Conservation (phyloP, 805 yeast species). For the Brettanomyces custersianus region DNA sequence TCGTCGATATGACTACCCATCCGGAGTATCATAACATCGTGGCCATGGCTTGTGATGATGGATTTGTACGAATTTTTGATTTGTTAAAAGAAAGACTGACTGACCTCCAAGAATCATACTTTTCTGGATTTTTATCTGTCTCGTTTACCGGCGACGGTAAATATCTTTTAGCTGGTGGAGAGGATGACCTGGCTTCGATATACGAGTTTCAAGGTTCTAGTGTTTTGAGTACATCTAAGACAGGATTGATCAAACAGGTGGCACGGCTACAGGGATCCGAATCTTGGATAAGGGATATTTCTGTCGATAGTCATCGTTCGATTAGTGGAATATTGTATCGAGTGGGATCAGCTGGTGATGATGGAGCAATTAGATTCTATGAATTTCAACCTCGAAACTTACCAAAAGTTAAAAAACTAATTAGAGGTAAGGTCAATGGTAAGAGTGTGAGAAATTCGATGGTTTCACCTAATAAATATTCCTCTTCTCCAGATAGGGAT, state of each 20-base stretch:
- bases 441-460: neutral
- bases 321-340: slow-evolving; percentile 30
- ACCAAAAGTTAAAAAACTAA: slow-evolving; percentile 25
- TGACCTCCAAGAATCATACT: slow-evolving; percentile 56
- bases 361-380: slow-evolving; percentile 42
- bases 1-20: slow-evolving; percentile 38
- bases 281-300: slow-evolving; percentile 41
- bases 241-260: slow-evolving; percentile 18
- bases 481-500: slow-evolving; percentile 4
- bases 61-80: slow-evolving; percentile 50
- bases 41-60: slow-evolving; percentile 58
- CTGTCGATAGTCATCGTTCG: slow-evolving; percentile 32
- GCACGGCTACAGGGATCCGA: slow-evolving; percentile 36
- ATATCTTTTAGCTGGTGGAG: slow-evolving; percentile 43
- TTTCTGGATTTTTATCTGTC: slow-evolving; percentile 50
- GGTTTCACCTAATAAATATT: slow-evolving; percentile 1
- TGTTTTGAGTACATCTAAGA: slow-evolving; percentile 8
- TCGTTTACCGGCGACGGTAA: slow-evolving; percentile 40
- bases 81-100: slow-evolving; percentile 31
- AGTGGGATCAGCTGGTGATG: slow-evolving; percentile 48
- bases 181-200: slow-evolving; percentile 41
- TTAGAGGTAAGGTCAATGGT: slow-evolving; percentile 10
- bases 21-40: slow-evolving; percentile 32
- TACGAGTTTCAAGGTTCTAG: slow-evolving; percentile 26
- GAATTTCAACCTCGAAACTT: slow-evolving; percentile 42